Evolutionary conservation across 495 filamentous ascomycete species (phyloP), one percentile per base, ranked within the genome.

Genomic region (Penicillium pulvis): DNA sequence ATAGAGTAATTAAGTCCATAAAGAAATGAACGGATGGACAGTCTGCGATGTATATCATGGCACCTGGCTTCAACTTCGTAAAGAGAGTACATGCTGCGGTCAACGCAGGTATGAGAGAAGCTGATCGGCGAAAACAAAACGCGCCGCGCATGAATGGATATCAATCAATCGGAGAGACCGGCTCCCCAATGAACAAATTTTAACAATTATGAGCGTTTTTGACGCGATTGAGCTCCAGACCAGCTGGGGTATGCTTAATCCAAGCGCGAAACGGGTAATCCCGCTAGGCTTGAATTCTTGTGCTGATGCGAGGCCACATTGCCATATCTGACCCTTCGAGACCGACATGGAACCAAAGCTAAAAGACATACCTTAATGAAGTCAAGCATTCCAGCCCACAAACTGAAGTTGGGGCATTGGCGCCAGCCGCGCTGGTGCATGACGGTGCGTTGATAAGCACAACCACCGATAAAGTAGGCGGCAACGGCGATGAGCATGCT

Each of bases 361-460:
- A 72, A 43, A 33, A 72, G 47, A 76, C 87, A 82, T 84, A 97
- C 94, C 81, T 80, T 87, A 57, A 96, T 64, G 64, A 96, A 94
- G 52, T 86, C 85, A 60, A 89, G 81, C 42, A 96, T 88, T n/a
- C 90, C 87, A 30, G 90, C 86, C 95, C 95, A 99, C 51, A 96
- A 79, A 58, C 82, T 85, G 76, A 93, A 97, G 73, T 99, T 97
- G 16, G 95, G 95, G 57, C 97, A 80, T 68, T 98, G 95, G 60
- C 90, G 83, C 95, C 93, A 99, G 28, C 95, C 95, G 33, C 95
- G 81, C 54, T 95, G 92, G 69, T 98, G 90, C 77, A 92, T 90
- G 55, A 99, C 95, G 11, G 90, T 95, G 47, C 95, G 85, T 68
- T 97, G 92, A 74, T 98, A 99, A 39, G 96, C 89, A 66, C 94